phyloP scores from a whole-genome alignment of 306 rosid genomes.

The Pyrus communis region DNA sequence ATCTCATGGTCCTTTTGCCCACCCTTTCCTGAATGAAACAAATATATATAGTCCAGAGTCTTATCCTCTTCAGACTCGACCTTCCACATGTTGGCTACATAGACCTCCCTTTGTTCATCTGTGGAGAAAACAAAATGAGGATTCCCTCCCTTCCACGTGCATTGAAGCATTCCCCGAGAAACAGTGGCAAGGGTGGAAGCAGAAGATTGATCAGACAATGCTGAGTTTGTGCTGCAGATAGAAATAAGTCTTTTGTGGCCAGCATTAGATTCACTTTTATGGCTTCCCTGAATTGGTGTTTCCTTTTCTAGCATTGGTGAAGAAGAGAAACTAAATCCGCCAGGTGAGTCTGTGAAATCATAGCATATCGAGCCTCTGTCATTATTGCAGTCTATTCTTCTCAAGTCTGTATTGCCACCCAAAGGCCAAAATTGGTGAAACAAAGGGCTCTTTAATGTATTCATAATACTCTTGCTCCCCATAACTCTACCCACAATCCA shows the following conservation, averaged over 20 bases:
- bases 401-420: conserved; percentile 32
- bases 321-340: conserved; percentile 34
- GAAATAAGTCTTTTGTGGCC: conserved; percentile 44
- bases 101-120: conserved; percentile 70
- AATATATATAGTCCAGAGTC: conserved; percentile 51
- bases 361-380: conserved; percentile 38
- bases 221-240: conserved; percentile 51
- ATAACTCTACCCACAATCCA: conserved; percentile 68
- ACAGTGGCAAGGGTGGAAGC: conserved; percentile 27
- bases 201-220: conserved; percentile 45
- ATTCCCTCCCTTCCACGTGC: conserved; percentile 71
- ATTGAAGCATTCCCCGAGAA: conserved; percentile 90
- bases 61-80: conserved; percentile 38
- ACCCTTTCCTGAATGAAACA: conserved; percentile 58
- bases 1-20: conserved; percentile 39
- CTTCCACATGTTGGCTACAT: conserved; percentile 51
- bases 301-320: conserved; percentile 31
- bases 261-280: conserved; percentile 30
- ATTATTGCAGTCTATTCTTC: conserved; percentile 37
- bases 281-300: conserved; percentile 26
- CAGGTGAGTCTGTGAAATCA: conserved; percentile 41
- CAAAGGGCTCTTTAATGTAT: conserved; percentile 65
- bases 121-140: conserved; percentile 77
- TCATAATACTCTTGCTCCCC: conserved; percentile 87
- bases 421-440: conserved; percentile 43